These are phyloP conservation scores for Breynia disticha DNA, from an alignment of 441 rosid genomes.

Conservation along the genomic window DNA sequence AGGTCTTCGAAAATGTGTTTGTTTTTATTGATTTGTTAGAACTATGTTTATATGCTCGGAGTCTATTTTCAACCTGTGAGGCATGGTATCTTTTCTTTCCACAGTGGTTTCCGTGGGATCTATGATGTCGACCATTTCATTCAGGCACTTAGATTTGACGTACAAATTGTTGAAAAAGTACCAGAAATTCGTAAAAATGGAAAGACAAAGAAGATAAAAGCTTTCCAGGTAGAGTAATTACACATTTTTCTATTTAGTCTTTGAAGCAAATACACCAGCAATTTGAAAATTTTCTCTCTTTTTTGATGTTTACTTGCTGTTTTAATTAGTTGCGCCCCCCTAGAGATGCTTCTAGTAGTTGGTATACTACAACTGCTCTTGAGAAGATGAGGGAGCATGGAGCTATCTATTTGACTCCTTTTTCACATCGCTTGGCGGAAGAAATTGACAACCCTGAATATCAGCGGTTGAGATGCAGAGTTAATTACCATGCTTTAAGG, in stretches of 20 bases:
- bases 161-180: slow-evolving; percentile 71
- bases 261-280: neutral
- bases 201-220: slow-evolving; percentile 78
- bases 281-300: neutral
- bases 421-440: slow-evolving; percentile 94
- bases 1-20: neutral
- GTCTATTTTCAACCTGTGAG: neutral
- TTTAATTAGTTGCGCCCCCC: slow-evolving; percentile 63
- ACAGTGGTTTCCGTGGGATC: slow-evolving; percentile 87
- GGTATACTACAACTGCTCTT: slow-evolving; percentile 76
- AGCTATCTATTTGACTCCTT: slow-evolving; percentile 93
- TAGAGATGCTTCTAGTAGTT: slow-evolving; percentile 83
- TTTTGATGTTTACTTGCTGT: neutral
- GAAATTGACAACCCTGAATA: slow-evolving; percentile 84
- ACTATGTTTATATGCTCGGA: no score
- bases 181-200: slow-evolving; percentile 87
- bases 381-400: slow-evolving; percentile 87
- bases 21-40: neutral
- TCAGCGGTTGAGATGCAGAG: slow-evolving; percentile 93
- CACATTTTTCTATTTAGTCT: neutral
- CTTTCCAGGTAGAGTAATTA: slow-evolving; percentile 50
- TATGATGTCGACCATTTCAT: slow-evolving; percentile 93
- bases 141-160: slow-evolving; percentile 68
- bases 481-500: slow-evolving; percentile 88
- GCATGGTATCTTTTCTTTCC: slow-evolving; percentile 14